These are phyloP conservation scores for Scutellaria galericulata DNA, from an alignment of 257 asterid genomes.

Conservation along the genomic window DNA sequence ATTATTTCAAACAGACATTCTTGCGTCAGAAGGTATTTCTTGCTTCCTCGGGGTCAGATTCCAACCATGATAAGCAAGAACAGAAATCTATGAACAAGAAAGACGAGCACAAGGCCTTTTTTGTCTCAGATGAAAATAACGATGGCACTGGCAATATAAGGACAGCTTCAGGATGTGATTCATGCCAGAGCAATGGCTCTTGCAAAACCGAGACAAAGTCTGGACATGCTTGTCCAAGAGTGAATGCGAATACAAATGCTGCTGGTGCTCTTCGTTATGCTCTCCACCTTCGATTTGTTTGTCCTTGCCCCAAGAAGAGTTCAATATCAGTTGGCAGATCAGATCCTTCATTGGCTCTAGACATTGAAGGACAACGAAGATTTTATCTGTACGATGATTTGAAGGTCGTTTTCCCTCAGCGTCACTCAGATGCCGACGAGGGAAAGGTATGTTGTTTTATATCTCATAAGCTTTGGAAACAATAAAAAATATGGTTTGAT, in stretches of 20 bases:
- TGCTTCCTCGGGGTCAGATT: conserved; percentile 52
- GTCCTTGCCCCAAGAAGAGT: conserved; percentile 50
- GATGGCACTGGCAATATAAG: too few species aligned
- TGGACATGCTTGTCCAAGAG: conserved; percentile 43
- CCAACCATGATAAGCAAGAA: conserved; percentile 44
- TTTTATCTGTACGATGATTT: conserved; percentile 69
- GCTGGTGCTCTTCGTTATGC: conserved; percentile 75
- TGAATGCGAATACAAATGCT: conserved; percentile 43
- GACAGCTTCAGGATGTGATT: conserved; percentile 34
- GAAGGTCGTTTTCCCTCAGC: conserved; percentile 79
- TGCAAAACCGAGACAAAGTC: conserved; percentile 40
- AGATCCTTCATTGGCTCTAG: conserved; percentile 35
- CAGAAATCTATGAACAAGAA: conserved; percentile 34
- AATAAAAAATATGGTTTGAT: too few species aligned
- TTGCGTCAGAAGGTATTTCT: conserved; percentile 75
- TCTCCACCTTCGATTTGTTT: conserved; percentile 70
- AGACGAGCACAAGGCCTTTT: conserved; percentile 36
- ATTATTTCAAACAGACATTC: conserved; percentile 60
- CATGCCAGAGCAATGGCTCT: conserved; percentile 42
- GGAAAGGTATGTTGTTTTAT: conserved; percentile 58
- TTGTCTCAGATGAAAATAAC: background rate
- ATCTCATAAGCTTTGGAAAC: background rate
- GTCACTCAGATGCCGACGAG: conserved; percentile 78
- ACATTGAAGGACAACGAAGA: conserved; percentile 44
- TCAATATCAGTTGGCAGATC: conserved; percentile 36